Evolutionary conservation across 345 rosid species (phyloP), one percentile per base, ranked within the genome.

Genomic region (Trapa incisa): DNA sequence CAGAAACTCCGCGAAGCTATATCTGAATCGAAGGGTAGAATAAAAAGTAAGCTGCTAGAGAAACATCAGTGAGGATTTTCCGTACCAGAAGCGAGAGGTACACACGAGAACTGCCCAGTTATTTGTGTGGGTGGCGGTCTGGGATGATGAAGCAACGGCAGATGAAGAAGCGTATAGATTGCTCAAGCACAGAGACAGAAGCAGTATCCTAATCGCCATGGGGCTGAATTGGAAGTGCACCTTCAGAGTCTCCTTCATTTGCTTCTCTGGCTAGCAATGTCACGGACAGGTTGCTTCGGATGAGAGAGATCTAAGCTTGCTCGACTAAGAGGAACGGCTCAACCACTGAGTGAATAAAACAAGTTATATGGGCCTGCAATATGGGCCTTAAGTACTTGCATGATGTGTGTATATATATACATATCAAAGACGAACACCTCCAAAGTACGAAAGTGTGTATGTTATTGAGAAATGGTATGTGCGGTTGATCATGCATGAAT

Each of bases 71-170:
- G 54, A 36, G 37, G 32, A 42, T 47, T 38, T 58, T 48, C 1
- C 35, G 76, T 48, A 94, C 99, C 99, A 94, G 87, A 89, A 91
- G 62, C 96, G 96, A 80, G 97, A 94, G 48, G 97, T 91, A 86
- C 99, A 94, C 78, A 94, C 99, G 69, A 94, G 75, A 41, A 94
- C 96, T 67, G 99, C 99, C 99, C 99, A 94, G 71, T 91, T 94
- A 82, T 94, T 94, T 62, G 97, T 91, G 77, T 89, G 97, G 74
- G 83, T 84, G 22, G 91, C 70, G 47, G 90, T 75, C 70, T 87
- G 93, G 61, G 84, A 80, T 37, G 86, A 75, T 65, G 92, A 82
- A 61, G 71, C 67, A 53, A 69, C 66, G 61, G 71, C 67, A 57
- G 70, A 61, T 29, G 78, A 48, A 48, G 75, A 48, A 67, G 39